phyloP scores from a whole-genome alignment of 352 stramenopile genomes.

The Pythium dissotocum region DNA sequence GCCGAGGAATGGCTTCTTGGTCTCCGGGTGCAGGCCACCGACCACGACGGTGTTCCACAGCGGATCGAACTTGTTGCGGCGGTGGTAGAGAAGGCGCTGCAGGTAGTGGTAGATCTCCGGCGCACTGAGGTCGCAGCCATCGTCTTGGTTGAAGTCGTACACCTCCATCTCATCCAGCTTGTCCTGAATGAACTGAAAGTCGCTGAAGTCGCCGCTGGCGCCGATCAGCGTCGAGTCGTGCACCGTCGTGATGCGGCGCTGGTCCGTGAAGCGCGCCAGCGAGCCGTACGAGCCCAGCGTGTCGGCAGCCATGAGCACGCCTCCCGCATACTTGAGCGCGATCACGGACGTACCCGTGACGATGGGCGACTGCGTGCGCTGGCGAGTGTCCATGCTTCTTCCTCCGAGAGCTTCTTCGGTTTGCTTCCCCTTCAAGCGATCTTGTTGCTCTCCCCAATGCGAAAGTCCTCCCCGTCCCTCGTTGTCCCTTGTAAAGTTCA shows the following conservation, averaged over 20 bases:
- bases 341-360: constrained; percentile 98
- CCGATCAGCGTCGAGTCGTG: constrained; percentile 95
- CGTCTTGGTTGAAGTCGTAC: constrained; percentile 95
- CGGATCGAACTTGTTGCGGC: constrained; percentile 98
- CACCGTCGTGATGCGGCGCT: constrained; percentile 83
- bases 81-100: constrained; percentile 97
- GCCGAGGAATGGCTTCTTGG: constrained; percentile 93
- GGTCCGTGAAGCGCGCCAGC: constrained; percentile 96
- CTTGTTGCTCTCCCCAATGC: constrained; percentile 20
- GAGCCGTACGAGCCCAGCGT: constrained; percentile 98
- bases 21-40: constrained; percentile 91
- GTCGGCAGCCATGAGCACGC: constrained; percentile 97
- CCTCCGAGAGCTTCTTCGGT: constrained; percentile 5
- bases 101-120: constrained; percentile 97
- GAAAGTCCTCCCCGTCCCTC: constrained; percentile 10
- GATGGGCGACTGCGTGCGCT: constrained; percentile 93
- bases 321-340: constrained; percentile 93
- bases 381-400: constrained; percentile 55
- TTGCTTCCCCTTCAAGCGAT: constrained; percentile 36
- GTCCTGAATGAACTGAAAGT: constrained; percentile 96
- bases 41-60: constrained; percentile 98
- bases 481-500: constrained; percentile 10
- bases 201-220: constrained; percentile 95
- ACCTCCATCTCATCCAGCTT: constrained; percentile 94
- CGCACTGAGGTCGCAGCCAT: constrained; percentile 93